Evolutionary conservation across 2,329 filamentous ascomycete species (phyloP).

Genomic region (Cladosporium sp.): DNA sequence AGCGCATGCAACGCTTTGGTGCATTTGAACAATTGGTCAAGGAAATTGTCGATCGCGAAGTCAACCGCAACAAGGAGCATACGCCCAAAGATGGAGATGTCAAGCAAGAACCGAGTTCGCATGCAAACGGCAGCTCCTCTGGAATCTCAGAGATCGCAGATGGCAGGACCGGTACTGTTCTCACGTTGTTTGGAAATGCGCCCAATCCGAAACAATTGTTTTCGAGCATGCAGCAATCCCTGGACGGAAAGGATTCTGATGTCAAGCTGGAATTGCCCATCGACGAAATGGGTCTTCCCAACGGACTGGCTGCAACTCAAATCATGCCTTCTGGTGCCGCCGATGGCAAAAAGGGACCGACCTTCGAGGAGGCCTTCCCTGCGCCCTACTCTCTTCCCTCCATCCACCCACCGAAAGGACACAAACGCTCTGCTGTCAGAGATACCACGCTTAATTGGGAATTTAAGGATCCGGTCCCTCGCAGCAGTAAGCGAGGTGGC

Average conservation of each 20-base stretch:
- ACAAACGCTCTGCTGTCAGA: conserved; percentile 64
- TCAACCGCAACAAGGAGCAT: conserved; percentile 15
- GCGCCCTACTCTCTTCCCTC: conserved; percentile 61
- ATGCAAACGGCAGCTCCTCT: conserved; percentile 14
- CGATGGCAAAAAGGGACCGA: conserved; percentile 50
- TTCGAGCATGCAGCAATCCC: conserved; percentile 67
- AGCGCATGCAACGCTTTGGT: conserved; percentile 29
- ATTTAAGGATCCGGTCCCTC: conserved; percentile 28
- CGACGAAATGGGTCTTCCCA: conserved; percentile 65
- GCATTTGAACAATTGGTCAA: conserved; percentile 26
- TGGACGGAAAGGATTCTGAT: neutral
- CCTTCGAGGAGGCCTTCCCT: conserved; percentile 71
- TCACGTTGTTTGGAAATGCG: conserved; percentile 74
- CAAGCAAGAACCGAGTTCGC: conserved; percentile 18
- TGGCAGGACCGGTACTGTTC: conserved; percentile 52
- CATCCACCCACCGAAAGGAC: conserved; percentile 64
- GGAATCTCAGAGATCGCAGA: neutral
- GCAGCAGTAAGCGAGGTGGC: conserved; percentile 40
- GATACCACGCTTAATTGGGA: conserved; percentile 48
- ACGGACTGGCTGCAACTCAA: conserved; percentile 67
- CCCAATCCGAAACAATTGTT: conserved; percentile 74
- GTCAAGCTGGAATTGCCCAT: conserved; percentile 39
- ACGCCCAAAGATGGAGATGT: conserved; percentile 2
- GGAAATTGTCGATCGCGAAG: conserved; percentile 28
- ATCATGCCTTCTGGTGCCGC: conserved; percentile 52